These are phyloP conservation scores for Moniliophthora roreri DNA, from an alignment of 1,284 basidiomycete species.

Conservation along the genomic window DNA sequence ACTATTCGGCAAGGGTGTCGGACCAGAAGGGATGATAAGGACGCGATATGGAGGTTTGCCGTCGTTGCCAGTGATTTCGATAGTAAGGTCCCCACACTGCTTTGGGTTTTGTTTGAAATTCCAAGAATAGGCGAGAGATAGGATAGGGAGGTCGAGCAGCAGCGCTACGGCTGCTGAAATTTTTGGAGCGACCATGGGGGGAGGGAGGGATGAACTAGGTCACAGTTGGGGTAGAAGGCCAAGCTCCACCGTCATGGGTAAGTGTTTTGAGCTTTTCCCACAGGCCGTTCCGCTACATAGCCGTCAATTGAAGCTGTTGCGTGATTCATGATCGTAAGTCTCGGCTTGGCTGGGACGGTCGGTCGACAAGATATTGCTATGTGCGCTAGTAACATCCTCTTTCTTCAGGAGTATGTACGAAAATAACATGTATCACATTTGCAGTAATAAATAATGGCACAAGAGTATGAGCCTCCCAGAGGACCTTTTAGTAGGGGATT, in stretches of 20 bases:
- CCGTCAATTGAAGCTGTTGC: too few species aligned
- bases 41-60: constrained; percentile 65
- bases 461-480: too few species aligned
- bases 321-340: too few species aligned
- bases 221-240: neutral
- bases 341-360: too few species aligned
- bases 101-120: constrained; percentile 52
- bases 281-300: neutral
- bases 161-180: constrained; percentile 10
- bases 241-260: constrained; percentile 5
- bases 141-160: constrained; percentile 27
- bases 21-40: constrained; percentile 66
- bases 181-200: neutral
- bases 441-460: too few species aligned
- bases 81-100: constrained; percentile 63
- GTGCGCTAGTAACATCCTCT: too few species aligned
- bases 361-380: too few species aligned
- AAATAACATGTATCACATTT: too few species aligned
- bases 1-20: constrained; percentile 56
- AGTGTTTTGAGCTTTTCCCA: neutral
- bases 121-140: constrained; percentile 56
- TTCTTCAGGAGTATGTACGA: too few species aligned
- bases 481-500: too few species aligned
- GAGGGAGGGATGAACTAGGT: neutral
- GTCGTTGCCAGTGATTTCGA: constrained; percentile 50